Conservation (phyloP, 805 yeast genomes). For the Candida maesae region DNA sequence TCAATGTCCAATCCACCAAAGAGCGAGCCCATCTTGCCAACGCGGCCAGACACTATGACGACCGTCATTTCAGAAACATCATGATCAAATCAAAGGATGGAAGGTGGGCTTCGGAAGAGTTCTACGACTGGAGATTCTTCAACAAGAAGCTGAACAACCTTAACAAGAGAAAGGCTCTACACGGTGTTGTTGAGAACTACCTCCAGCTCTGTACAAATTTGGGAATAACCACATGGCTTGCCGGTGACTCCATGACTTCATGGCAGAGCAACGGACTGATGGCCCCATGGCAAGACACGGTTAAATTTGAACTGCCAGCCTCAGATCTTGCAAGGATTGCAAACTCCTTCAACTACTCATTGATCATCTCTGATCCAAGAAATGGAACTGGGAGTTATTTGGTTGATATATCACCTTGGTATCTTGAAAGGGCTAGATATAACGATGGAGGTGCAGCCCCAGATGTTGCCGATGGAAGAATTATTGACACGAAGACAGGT, state of each 20-base stretch:
- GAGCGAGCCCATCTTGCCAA: constrained; percentile 29
- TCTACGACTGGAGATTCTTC: constrained; percentile 69
- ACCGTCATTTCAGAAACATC: constrained; percentile 32
- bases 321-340: constrained; percentile 43
- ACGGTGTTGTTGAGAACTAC: constrained; percentile 44
- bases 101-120: constrained; percentile 32
- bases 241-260: constrained; percentile 47
- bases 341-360: constrained; percentile 42
- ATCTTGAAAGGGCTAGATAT: constrained; percentile 43
- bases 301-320: constrained; percentile 50
- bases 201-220: constrained; percentile 39
- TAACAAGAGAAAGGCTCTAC: constrained; percentile 42
- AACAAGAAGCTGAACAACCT: constrained; percentile 35
- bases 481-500: constrained; percentile 59
- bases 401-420: constrained; percentile 48
- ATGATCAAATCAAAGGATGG: constrained; percentile 32
- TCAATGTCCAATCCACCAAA: constrained; percentile 27
- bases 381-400: constrained; percentile 43
- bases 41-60: constrained; percentile 29
- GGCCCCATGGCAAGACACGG: constrained; percentile 51
- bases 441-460: constrained; percentile 45
- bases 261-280: constrained; percentile 48
- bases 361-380: constrained; percentile 40
- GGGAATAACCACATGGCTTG: constrained; percentile 43
- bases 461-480: constrained; percentile 46